Base-by-base conservation (phyloP, 352 stramenopile genomes). In the Globisporangium cystogenes region DNA sequence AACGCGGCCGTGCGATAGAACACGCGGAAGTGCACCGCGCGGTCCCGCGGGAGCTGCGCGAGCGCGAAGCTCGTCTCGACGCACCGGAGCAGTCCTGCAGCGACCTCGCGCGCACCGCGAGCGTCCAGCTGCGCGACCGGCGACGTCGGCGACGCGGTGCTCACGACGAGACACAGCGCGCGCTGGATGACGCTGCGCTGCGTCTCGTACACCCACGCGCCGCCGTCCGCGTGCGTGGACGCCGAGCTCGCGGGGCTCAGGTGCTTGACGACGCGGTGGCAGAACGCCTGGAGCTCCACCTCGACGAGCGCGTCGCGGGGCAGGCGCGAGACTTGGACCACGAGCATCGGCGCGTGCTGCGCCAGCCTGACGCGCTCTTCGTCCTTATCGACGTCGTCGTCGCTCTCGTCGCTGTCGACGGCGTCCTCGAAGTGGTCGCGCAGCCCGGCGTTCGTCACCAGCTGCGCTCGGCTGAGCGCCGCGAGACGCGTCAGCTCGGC, bases 281-380 rank as follows among this genome's bases (percentile, higher is more conserved):
- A 89, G 23, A 95, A 62, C 16, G 81, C 78, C 55, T 89, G 73
- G 2, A 92, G 64, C 49, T 95, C 84, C 11, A 87, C 72, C 26
- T 95, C 84, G 3, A 93, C 71, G 1, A 90, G 70, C 26, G 80
- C 82, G 42, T 79, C 59, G 16, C 80, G 75, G 4, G 84, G 84
- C 52, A 95, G 56, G 44, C 64, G 70, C 21, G 82, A 85, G n/a
- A 93, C 61, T 42, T 87, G 68, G 23, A 92, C 64, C 14, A 82
- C 64, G 41, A 89, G 55, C 45, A 92, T 27, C 20, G 84, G 84
- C 7, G 65, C 60, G n/a, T 77, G 39, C 29, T 57, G 62, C 7
- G 73, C 78, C 12, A 93, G 66, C 29, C 60, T 55, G 2, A 86
- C 35, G 3, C 63, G 72, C 18, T 59, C 61, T 31, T 74, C 67